Evolutionary conservation across 352 stramenopile species (phyloP).

Genomic region (Phytophthora kernoviae): DNA sequence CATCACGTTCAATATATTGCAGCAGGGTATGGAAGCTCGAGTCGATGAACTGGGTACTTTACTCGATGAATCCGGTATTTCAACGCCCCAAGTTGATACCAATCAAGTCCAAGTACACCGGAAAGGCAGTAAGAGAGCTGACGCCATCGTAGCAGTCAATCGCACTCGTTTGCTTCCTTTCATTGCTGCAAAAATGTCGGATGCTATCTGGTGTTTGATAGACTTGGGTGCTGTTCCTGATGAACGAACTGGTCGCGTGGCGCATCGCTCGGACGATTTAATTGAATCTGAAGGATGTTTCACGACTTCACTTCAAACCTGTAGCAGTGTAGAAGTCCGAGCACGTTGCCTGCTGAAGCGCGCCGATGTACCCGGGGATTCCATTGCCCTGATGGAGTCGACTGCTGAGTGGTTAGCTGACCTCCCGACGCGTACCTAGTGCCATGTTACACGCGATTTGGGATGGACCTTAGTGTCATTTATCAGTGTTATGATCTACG

Average conservation of each 20-base stretch:
- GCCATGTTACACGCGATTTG: conserved; percentile 18
- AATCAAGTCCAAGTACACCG: conserved; percentile 20
- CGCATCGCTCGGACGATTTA: conserved; percentile 1
- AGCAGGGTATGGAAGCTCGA: conserved; percentile 7
- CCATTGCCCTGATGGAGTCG: conserved; percentile 19
- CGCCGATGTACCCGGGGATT: conserved; percentile 10
- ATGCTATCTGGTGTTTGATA: conserved; percentile 13
- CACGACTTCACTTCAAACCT: background rate
- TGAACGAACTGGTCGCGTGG: background rate
- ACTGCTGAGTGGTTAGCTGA: conserved; percentile 11
- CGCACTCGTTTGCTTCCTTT: conserved; percentile 19
- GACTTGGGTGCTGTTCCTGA: conserved; percentile 7
- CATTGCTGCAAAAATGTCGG: conserved; percentile 1
- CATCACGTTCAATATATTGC: conserved; percentile 1
- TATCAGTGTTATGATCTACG: too few species aligned
- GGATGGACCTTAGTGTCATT: conserved; percentile 14
- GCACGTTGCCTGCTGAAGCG: conserved; percentile 12
- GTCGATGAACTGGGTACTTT: conserved; percentile 3
- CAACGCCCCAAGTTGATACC: background rate
- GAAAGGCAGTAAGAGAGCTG: conserved; percentile 2
- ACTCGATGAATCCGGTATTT: background rate
- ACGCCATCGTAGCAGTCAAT: conserved; percentile 13
- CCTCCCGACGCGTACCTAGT: conserved; percentile 6
- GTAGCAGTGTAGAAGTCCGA: conserved; percentile 7
- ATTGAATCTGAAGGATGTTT: conserved; percentile 14